A percentile compares a stretch with the other conserved stretches of the same genome.
phyloP scores from a whole-genome alignment of 2,329 filamentous ascomycete species.

The Aureobasidium pullulans region DNA sequence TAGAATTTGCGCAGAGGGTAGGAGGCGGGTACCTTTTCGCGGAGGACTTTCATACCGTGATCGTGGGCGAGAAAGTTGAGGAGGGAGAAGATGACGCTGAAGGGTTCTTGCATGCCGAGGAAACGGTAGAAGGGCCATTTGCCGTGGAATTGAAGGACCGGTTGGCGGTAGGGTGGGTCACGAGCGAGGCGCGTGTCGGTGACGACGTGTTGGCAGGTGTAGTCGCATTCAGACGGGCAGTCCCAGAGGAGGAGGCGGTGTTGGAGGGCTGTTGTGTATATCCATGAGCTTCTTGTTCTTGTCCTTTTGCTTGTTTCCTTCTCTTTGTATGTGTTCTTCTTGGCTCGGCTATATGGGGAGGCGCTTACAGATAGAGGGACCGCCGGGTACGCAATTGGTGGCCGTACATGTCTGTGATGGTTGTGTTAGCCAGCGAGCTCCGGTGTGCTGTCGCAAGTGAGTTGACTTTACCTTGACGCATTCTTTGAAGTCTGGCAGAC shows the following conservation, averaged over 20 bases:
- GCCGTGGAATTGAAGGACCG: slow-evolving; percentile 87
- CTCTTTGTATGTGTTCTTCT: neutral
- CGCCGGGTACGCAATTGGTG: slow-evolving; percentile 67
- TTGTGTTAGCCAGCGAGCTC: slow-evolving; percentile 6
- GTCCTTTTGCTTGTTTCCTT: neutral
- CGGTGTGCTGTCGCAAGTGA: neutral
- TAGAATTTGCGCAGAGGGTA: slow-evolving; percentile 81
- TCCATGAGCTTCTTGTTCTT: slow-evolving; percentile 13
- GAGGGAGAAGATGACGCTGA: slow-evolving; percentile 85
- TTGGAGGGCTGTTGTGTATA: slow-evolving; percentile 58
- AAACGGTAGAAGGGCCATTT: slow-evolving; percentile 97
- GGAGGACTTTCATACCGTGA: slow-evolving; percentile 64
- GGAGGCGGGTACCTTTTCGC: slow-evolving; percentile 58
- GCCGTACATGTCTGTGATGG: slow-evolving; percentile 61
- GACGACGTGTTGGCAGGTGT: slow-evolving; percentile 91
- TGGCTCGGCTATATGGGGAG: slow-evolving; percentile 15
- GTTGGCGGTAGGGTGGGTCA: slow-evolving; percentile 55
- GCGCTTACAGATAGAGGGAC: slow-evolving; percentile 62
- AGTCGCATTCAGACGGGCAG: slow-evolving; percentile 92
- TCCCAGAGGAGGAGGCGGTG: slow-evolving; percentile 86
- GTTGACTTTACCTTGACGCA: slow-evolving; percentile 65
- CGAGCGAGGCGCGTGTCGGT: slow-evolving; percentile 63
- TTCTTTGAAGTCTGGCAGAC: slow-evolving; percentile 75
- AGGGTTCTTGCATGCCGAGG: slow-evolving; percentile 89
- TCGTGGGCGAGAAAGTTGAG: slow-evolving; percentile 85